A percentile compares a stretch with the other conserved stretches of the same genome.
Conservation (phyloP, 2,329 filamentous ascomycete genomes). For the Clonostachys rosea region DNA sequence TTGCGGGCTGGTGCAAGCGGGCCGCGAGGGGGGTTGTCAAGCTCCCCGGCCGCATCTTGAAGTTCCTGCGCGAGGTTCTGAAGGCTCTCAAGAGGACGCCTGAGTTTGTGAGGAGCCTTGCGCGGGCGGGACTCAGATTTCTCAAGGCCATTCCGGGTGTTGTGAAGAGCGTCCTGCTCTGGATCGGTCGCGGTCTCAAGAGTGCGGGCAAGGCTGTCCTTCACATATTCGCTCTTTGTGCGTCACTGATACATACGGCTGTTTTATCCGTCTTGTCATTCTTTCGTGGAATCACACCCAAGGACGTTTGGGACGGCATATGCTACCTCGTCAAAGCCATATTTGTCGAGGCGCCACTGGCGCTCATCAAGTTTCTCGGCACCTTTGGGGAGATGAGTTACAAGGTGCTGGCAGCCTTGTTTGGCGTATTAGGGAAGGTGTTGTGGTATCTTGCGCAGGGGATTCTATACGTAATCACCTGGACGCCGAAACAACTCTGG, state of each 20-base stretch:
- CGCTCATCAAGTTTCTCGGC: conserved; percentile 14
- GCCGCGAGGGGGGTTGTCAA: neutral
- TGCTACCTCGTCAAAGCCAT: conserved; percentile 17
- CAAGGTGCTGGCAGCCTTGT: conserved; percentile 17
- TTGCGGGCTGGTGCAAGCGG: neutral
- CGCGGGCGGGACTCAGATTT: neutral
- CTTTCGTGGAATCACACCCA: conserved; percentile 26
- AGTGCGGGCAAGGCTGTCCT: neutral
- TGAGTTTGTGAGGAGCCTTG: neutral
- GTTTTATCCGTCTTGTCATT: conserved; percentile 22
- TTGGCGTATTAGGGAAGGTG: conserved; percentile 20
- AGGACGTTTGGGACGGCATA: conserved; percentile 31
- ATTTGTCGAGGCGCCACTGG: conserved; percentile 20
- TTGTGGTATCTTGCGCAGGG: neutral
- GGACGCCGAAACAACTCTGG: conserved; percentile 23
- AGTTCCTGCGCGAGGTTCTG: neutral
- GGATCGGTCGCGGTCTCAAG: neutral
- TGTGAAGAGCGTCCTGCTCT: neutral
- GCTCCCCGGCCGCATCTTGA: no score
- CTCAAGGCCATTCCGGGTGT: neutral
- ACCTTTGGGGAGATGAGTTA: conserved; percentile 13
- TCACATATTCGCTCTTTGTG: neutral
- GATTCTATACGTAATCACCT: conserved; percentile 22
- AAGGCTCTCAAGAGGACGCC: neutral
- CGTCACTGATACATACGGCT: conserved; percentile 21